phyloP scores from a whole-genome alignment of 2,329 filamentous ascomycete genomes.

The Clonostachys byssicola region DNA sequence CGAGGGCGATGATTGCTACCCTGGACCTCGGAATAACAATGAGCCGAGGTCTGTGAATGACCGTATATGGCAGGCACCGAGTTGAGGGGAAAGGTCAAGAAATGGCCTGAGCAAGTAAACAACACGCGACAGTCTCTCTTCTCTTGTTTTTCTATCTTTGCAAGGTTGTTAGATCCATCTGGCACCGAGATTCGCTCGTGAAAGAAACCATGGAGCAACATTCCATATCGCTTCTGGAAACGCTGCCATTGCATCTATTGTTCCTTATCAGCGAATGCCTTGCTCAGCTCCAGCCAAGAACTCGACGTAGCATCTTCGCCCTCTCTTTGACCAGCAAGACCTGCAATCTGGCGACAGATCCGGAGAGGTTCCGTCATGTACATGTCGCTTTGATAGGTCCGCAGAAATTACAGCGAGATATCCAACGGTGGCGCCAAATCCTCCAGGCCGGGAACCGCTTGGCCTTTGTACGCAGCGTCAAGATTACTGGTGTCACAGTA shows the following conservation, averaged over 20 bases:
- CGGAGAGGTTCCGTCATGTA: not conserved
- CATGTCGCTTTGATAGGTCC: conserved; percentile 1
- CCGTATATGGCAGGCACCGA: too few relatives aligned
- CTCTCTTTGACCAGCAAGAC: conserved; percentile 1
- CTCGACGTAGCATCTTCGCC: conserved; percentile 1
- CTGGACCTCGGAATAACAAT: too few relatives aligned
- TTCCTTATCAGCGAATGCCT: not conserved
- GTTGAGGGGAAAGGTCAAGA: too few relatives aligned
- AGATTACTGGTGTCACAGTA: conserved; percentile 1
- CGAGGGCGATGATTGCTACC: too few relatives aligned
- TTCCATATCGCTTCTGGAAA: conserved; percentile 1
- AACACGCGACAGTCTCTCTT: too few relatives aligned
- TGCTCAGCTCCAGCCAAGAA: conserved; percentile 1
- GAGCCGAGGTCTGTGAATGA: too few relatives aligned
- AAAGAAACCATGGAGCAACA: not conserved
- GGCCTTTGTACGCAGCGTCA: not conserved
- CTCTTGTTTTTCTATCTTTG: too few relatives aligned
- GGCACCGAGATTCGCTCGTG: not conserved
- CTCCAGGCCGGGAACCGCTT: not conserved
- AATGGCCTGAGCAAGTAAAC: too few relatives aligned
- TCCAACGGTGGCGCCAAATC: not conserved
- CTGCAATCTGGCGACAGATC: not conserved
- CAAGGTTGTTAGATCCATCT: too few relatives aligned
- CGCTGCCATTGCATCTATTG: not conserved
- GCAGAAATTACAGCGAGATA: conserved; percentile 1